Conservation (phyloP, 2,329 filamentous ascomycete genomes). For the Bipolaris victoriae region DNA sequence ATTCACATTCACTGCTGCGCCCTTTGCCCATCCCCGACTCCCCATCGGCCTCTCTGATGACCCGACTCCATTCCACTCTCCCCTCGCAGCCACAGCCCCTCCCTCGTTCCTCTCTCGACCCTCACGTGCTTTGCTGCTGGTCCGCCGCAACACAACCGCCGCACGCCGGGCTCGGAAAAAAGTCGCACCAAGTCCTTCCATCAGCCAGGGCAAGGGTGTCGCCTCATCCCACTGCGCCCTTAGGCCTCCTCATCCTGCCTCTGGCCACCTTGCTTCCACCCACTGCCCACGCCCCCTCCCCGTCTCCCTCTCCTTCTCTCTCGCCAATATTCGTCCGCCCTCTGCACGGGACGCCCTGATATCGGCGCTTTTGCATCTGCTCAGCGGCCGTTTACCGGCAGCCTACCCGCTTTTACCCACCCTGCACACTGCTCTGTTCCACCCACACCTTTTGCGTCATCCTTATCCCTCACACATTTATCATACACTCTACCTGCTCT, state of each 20-base stretch:
- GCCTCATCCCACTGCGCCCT: background rate
- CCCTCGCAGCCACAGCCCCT: background rate
- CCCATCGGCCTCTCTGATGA: background rate
- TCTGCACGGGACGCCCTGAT: background rate
- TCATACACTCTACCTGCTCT: constrained; percentile 2
- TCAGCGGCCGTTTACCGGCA: constrained; percentile 1
- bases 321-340: background rate
- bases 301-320: background rate
- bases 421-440: constrained; percentile 12
- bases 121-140: constrained; percentile 13
- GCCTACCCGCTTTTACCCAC: constrained; percentile 19
- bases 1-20: constrained; percentile 18
- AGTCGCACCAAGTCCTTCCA: constrained; percentile 17
- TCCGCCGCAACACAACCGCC: constrained; percentile 25
- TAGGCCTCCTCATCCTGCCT: constrained; percentile 13
- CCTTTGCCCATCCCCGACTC: constrained; percentile 16
- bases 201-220: constrained; percentile 15
- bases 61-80: constrained; percentile 14
- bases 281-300: background rate
- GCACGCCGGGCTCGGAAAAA: constrained; percentile 19
- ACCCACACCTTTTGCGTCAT: constrained; percentile 22
- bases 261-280: constrained; percentile 15
- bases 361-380: constrained; percentile 4
- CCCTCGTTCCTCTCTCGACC: constrained; percentile 20
- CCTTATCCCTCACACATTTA: constrained; percentile 3